Percentiles rank a stretch among this genome's conserved stretches.
These are phyloP conservation scores for Chalciporus piperatus DNA, from an alignment of 768 basidiomycete species.

Conservation along the genomic window DNA sequence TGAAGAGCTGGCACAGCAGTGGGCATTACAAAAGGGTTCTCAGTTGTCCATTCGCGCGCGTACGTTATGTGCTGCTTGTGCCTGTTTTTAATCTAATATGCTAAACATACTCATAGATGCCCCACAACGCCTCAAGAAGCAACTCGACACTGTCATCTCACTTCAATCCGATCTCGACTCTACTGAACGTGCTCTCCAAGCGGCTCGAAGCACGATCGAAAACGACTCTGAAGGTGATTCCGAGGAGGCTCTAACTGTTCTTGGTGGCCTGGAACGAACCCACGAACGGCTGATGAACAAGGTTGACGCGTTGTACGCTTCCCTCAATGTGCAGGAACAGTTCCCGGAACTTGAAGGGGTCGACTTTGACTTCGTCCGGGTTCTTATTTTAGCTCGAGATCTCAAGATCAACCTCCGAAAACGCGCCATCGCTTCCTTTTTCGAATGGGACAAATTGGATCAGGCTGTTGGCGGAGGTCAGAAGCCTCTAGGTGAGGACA, in stretches of 20 bases:
- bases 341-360: slow-evolving; percentile 6
- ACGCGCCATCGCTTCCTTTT: slow-evolving; percentile 22
- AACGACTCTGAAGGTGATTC: too few relatives aligned
- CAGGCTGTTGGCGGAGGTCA: slow-evolving; percentile 19
- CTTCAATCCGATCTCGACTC: too few relatives aligned
- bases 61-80: too few relatives aligned
- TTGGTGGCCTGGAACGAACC: slow-evolving; percentile 15
- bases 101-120: too few relatives aligned
- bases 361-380: slow-evolving; percentile 2
- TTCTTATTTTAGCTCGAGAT: slow-evolving; percentile 8
- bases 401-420: slow-evolving; percentile 28
- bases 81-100: too few relatives aligned
- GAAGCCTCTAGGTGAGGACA: slow-evolving; percentile 30
- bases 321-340: slow-evolving; percentile 3
- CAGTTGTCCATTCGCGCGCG: too few relatives aligned
- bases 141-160: too few relatives aligned
- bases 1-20: background rate
- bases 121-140: too few relatives aligned
- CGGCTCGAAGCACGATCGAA: slow-evolving; percentile 4
- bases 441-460: slow-evolving; percentile 27
- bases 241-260: too few relatives aligned
- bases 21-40: too few relatives aligned
- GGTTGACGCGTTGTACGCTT: slow-evolving; percentile 2
- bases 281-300: slow-evolving; percentile 1
- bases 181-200: slow-evolving; percentile 23